Conservation (phyloP, 2,329 filamentous ascomycete genomes). For the Pseudopithomyces maydicus region DNA sequence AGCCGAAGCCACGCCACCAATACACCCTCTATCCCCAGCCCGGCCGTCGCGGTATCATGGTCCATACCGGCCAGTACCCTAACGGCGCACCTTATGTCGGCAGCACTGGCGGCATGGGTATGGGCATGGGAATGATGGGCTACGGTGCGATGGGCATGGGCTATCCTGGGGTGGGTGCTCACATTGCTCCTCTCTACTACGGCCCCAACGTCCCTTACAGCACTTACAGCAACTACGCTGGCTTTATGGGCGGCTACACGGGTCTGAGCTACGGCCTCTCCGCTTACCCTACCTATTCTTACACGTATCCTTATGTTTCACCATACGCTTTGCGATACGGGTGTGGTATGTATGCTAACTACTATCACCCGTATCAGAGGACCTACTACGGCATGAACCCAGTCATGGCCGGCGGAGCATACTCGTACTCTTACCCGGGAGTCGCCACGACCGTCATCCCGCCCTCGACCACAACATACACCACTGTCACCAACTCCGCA, state of each 20-base stretch:
- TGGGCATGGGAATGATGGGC: constrained; percentile 2
- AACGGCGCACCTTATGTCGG: constrained; percentile 27
- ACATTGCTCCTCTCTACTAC: constrained; percentile 23
- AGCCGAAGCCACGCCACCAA: constrained; percentile 38
- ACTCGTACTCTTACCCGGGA: constrained; percentile 31
- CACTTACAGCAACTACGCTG: constrained; percentile 18
- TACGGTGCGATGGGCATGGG: constrained; percentile 21
- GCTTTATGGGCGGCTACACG: constrained; percentile 1
- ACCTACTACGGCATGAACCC: constrained; percentile 32
- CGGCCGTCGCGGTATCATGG: constrained; percentile 33
- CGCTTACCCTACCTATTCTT: constrained; percentile 7
- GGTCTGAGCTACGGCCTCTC: constrained; percentile 9
- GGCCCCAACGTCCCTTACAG: constrained; percentile 15
- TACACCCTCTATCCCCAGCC: constrained; percentile 38
- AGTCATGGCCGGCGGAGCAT: constrained; percentile 10
- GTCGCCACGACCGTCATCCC: constrained; percentile 17
- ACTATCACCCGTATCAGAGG: constrained; percentile 39
- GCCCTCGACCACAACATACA: constrained; percentile 24
- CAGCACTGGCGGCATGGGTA: constrained; percentile 3
- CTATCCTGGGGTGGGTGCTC: constrained; percentile 31
- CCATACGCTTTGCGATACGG: constrained; percentile 26
- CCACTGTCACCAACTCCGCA: constrained; percentile 28
- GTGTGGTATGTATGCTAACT: constrained; percentile 44
- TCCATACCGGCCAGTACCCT: constrained; percentile 30
- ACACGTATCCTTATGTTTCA: constrained; percentile 17